Base-by-base conservation (phyloP, 176 grass and related monocot species). In the Chrysopogon serrulatus region DNA sequence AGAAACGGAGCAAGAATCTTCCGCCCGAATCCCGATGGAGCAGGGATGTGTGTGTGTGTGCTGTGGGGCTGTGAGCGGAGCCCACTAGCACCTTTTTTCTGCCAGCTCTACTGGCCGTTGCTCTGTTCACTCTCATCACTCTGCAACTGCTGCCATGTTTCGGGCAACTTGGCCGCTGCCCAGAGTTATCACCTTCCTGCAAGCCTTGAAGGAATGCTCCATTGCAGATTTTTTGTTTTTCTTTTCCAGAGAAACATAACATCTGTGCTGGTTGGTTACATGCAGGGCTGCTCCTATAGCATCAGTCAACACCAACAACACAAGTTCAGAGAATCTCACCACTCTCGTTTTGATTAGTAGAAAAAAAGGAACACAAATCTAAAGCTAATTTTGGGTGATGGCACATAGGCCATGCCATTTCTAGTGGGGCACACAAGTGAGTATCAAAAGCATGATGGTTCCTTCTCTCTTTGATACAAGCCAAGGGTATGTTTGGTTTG, bases 1-100 rank as follows among this genome's bases (percentile, higher is more conserved):
- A 64, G 41, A 66, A 48, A 32, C 31, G 56, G 56, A 79, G 4
- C 60, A 79, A 79, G 42, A 80, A 80, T 68, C 62, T 80, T 45
- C 76, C 28, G 26, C 78, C 14, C 62, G 62, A 24, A 80, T 68
- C 57, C 31, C 43, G 2, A 80, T 26, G 63, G 31, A 49, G 26
- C 60, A 13, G 13, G 41, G 60, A 63, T 63, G 60, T 31, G 60
- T 40, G 39, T 35, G 49, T 16, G 48, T 47, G 62, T 26, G 44
- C 30, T 66, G 62, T 49, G 62, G 62, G 72, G 48, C 45, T 33
- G 28, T 33, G 45, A 51, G 3, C 24, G 27, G 26, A 63, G 61
- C 60, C 60, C 5, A 45, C 11, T 14, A 2, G n/a, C 5, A 48
- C 37, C 37, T 60, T 78, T 64, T 61, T 34, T 30, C 60, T 42